phyloP scores from a whole-genome alignment of 2,329 filamentous ascomycete species.

The Fusarium graminum region DNA sequence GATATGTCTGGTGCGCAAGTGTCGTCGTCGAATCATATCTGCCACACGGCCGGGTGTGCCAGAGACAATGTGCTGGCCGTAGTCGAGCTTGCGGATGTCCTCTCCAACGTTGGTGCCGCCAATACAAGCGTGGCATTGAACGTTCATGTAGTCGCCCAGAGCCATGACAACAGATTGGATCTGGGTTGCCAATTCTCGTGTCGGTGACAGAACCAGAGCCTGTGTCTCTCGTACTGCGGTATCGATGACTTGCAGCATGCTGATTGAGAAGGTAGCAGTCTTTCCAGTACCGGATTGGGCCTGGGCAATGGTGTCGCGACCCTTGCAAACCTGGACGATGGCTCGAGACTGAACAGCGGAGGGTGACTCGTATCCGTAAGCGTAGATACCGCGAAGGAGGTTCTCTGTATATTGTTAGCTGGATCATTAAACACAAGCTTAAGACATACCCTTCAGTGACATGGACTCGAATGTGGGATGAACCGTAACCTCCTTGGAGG shows the following conservation, averaged over 20 bases:
- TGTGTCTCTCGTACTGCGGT: slow-evolving; percentile 93
- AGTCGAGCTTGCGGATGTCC: slow-evolving; percentile 96
- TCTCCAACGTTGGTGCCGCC: slow-evolving; percentile 98
- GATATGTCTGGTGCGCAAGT: slow-evolving; percentile 71
- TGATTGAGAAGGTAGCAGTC: slow-evolving; percentile 96
- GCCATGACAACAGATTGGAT: slow-evolving; percentile 99
- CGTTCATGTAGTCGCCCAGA: slow-evolving; percentile 99
- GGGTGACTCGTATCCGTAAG: slow-evolving; percentile 97
- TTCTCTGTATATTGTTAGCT: slow-evolving; percentile 71
- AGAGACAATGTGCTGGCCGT: slow-evolving; percentile 97
- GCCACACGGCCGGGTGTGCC: slow-evolving; percentile 95
- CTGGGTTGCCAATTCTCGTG: slow-evolving; percentile 95
- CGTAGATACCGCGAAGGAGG: slow-evolving; percentile 95
- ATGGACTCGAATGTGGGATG: slow-evolving; percentile 95
- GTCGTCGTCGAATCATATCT: slow-evolving; percentile 71
- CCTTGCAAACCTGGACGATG: slow-evolving; percentile 99
- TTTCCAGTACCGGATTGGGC: slow-evolving; percentile 98
- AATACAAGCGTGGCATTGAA: slow-evolving; percentile 98
- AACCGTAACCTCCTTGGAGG: slow-evolving; percentile 96
- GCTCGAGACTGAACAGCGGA: slow-evolving; percentile 98
- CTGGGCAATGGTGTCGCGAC: slow-evolving; percentile 97
- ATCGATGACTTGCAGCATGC: slow-evolving; percentile 95
- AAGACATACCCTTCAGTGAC: slow-evolving; percentile 82
- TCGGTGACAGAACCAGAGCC: slow-evolving; percentile 94
- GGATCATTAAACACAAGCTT: background rate